Base-by-base conservation (phyloP, 2,329 filamentous ascomycete genomes). In the Diaporthe nobilis region DNA sequence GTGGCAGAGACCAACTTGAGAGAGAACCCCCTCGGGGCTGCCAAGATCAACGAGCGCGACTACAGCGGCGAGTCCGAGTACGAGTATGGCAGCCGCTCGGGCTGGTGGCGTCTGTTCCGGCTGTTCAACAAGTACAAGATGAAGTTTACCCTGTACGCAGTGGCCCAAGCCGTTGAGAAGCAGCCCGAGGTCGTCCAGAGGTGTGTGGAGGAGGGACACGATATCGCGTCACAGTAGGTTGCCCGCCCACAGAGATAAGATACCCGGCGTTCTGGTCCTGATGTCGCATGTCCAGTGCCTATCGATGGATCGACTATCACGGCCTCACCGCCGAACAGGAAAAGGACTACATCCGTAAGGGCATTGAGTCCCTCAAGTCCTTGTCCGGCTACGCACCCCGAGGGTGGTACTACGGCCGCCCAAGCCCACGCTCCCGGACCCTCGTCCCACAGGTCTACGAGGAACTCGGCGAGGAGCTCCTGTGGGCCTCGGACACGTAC, bases 241-340 rank as follows among this genome's bases (percentile, higher is more conserved):
- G 6, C 17, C 25, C 10, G 3, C 5, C 13, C 37, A n/a, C 4
- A 44, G 12, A 7, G 6, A 73, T 8, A 42, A 39, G 13, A 53
- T 15, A 44, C 37, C 20, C 10, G 1, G 39, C 28, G 15, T 3
- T n/a, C 13, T 74, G 71, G 76, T 44, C n/a, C 31, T 60, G 5
- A 47, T n/a, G 17, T 31, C 28, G 1, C 5, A 7, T 12, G 9
- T 53, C n/a, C 53, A 76, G 74, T 53, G 87, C 85, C 1, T 87
- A 88, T 72, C 82, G 88, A 22, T 90, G 88, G 88, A 83, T 88
- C n/a, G 87, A 89, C 68, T 86, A 88, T 77, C 85, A 87, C 78
- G 82, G 86, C 73, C 82, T 88, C 44, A 80, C 81, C 0, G 79
- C 86, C 8, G 87, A 89, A 61, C 83, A 85, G 67, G 87, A 89